Evolutionary conservation across 2,329 filamentous ascomycete species (phyloP).

Genomic region (Didymella pomorum): DNA sequence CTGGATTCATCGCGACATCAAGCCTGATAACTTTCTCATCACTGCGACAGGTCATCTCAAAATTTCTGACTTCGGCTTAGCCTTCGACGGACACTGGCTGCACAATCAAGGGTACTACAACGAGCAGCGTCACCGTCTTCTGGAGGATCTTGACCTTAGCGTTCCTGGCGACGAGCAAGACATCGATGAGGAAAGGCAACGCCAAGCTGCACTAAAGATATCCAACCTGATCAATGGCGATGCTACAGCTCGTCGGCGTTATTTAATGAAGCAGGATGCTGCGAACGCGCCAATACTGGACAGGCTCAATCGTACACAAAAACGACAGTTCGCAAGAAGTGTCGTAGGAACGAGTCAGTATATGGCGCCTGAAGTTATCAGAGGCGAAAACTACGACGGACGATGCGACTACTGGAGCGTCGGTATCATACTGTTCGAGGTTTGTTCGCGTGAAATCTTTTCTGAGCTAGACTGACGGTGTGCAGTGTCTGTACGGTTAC

Average conservation of each 20-base stretch:
- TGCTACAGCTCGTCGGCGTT: slow-evolving; percentile 23
- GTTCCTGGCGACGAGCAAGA: slow-evolving; percentile 79
- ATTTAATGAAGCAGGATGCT: slow-evolving; percentile 33
- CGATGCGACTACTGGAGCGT: slow-evolving; percentile 98
- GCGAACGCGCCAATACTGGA: slow-evolving; percentile 47
- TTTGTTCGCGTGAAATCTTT: slow-evolving; percentile 33
- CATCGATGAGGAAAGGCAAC: slow-evolving; percentile 58
- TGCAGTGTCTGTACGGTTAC: slow-evolving; percentile 84
- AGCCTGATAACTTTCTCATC: slow-evolving; percentile 96
- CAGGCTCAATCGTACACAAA: slow-evolving; percentile 58
- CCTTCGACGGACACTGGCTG: slow-evolving; percentile 94
- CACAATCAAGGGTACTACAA: slow-evolving; percentile 90
- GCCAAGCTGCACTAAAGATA: slow-evolving; percentile 62
- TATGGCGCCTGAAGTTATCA: slow-evolving; percentile 94
- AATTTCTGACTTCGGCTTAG: slow-evolving; percentile 94
- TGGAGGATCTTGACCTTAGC: slow-evolving; percentile 77
- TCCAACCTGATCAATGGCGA: slow-evolving; percentile 50
- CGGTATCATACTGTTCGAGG: slow-evolving; percentile 90
- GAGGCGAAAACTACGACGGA: slow-evolving; percentile 84
- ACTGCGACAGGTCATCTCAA: slow-evolving; percentile 88
- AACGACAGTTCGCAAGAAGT: slow-evolving; percentile 78
- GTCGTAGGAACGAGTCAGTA: slow-evolving; percentile 97
- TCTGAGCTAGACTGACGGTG: background rate
- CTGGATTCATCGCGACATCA: slow-evolving; percentile 95
- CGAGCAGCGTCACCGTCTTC: slow-evolving; percentile 78